Conservation (phyloP, 2,329 filamentous ascomycete species). For the Aspergillus sp. region DNA sequence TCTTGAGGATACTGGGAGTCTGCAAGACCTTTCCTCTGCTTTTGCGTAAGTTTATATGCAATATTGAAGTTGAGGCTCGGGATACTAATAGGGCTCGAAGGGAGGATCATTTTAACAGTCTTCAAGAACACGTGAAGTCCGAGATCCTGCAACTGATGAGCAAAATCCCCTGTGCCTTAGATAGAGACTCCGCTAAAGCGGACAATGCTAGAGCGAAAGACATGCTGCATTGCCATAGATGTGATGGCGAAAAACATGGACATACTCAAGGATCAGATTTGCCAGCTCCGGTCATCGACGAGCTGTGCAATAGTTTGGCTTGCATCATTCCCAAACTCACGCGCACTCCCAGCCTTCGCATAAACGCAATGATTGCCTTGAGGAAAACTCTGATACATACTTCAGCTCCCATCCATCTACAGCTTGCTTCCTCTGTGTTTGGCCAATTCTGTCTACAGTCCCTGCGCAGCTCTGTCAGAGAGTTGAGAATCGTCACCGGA, state of each 20-base stretch:
- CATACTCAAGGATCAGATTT: constrained; percentile 12
- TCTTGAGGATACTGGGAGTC: constrained; percentile 28
- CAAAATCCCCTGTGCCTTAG: constrained; percentile 51
- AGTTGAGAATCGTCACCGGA: constrained; percentile 78
- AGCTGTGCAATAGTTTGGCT: constrained; percentile 45
- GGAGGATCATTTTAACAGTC: background rate
- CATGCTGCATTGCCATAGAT: constrained; percentile 35
- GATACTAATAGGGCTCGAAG: background rate
- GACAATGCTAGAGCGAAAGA: constrained; percentile 22
- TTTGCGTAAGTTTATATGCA: constrained; percentile 47
- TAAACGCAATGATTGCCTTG: constrained; percentile 70
- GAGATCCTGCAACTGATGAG: background rate
- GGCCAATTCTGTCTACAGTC: constrained; percentile 82
- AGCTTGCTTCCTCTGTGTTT: constrained; percentile 65
- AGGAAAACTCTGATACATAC: constrained; percentile 69
- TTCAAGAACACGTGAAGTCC: constrained; percentile 24
- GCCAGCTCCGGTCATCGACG: constrained; percentile 24
- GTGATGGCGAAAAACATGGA: constrained; percentile 32
- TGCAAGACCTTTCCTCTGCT: constrained; percentile 43
- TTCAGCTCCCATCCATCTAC: constrained; percentile 57
- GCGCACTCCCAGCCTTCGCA: constrained; percentile 59
- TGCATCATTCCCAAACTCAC: constrained; percentile 41
- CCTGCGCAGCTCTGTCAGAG: constrained; percentile 78
- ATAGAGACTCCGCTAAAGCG: constrained; percentile 44
- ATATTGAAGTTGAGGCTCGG: background rate